These are phyloP conservation scores for Podila verticillata DNA, from an alignment of 192 early-diverging fungal species.

Conservation along the genomic window DNA sequence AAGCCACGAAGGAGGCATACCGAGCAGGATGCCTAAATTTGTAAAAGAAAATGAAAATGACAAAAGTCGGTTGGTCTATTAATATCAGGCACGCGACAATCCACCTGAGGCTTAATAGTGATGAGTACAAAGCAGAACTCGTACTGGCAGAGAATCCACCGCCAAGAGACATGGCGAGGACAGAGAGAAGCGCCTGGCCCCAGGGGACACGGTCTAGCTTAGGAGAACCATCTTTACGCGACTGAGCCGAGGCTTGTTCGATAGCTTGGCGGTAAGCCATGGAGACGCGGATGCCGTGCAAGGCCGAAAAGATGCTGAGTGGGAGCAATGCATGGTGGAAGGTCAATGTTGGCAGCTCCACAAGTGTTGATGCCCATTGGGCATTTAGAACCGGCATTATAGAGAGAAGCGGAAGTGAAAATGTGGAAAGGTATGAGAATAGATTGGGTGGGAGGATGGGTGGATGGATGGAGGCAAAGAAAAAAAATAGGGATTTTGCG, in stretches of 20 bases:
- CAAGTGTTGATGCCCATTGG: conserved; percentile 37
- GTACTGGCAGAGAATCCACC: conserved; percentile 42
- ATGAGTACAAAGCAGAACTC: not conserved
- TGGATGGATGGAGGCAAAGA: not conserved
- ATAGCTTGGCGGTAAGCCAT: conserved; percentile 44
- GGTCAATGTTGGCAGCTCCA: conserved; percentile 43
- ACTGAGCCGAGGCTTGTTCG: conserved; percentile 35
- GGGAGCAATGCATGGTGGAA: conserved; percentile 41
- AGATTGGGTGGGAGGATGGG: not conserved
- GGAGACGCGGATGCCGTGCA: conserved; percentile 45
- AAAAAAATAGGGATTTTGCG: not conserved
- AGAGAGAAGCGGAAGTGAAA: not conserved
- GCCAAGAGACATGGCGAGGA: conserved; percentile 39
- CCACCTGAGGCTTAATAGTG: not conserved
- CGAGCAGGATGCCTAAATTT: conserved; percentile 36
- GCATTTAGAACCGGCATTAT: conserved; percentile 28
- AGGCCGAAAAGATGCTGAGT: conserved; percentile 41
- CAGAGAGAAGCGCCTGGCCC: conserved; percentile 35
- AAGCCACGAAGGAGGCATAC: conserved; percentile 53
- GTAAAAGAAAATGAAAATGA: not conserved
- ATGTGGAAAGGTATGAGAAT: no score
- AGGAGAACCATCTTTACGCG: conserved; percentile 15
- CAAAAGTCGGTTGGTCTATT: not conserved
- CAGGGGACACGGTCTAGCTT: conserved; percentile 22
- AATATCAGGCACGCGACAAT: not conserved